These are phyloP conservation scores for Vigna hirtella DNA, from an alignment of 306 rosid species.

Conservation along the genomic window DNA sequence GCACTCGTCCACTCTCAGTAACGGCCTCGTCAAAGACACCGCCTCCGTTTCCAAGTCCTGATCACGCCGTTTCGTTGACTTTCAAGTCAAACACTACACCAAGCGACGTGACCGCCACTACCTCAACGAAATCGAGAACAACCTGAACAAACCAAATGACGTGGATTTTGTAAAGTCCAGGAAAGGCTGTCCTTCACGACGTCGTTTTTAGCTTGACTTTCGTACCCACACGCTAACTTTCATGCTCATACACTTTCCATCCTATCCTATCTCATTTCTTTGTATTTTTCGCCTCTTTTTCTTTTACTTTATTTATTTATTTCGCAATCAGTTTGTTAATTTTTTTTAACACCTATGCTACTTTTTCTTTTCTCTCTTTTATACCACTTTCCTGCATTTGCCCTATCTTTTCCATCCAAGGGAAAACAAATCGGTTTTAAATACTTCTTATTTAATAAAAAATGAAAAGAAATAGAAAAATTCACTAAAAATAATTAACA, in stretches of 20 bases:
- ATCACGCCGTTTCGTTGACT: constrained; percentile 48
- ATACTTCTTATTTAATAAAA: background rate
- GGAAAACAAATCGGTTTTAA: too few species aligned
- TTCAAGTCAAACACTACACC: background rate
- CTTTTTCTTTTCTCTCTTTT: background rate
- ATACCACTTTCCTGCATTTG: background rate
- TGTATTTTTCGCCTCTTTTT: background rate
- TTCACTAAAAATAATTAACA: background rate
- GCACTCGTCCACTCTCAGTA: constrained; percentile 64
- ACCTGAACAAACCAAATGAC: constrained; percentile 21
- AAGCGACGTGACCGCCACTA: background rate
- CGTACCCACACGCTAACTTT: constrained; percentile 42
- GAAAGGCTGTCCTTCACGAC: constrained; percentile 54
- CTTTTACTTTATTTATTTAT: background rate
- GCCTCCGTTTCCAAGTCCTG: constrained; percentile 83
- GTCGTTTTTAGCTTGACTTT: constrained; percentile 76
- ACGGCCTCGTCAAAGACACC: constrained; percentile 68
- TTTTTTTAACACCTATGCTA: background rate
- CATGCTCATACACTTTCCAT: background rate
- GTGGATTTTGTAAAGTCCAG: constrained; percentile 60
- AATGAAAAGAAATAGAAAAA: background rate
- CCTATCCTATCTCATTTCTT: background rate
- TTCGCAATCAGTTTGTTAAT: background rate
- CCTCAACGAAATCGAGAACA: too few species aligned
- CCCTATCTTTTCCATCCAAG: background rate